These are phyloP conservation scores for Byssoonygena ceratinophila DNA, from an alignment of 2,329 filamentous ascomycete species.

Conservation along the genomic window DNA sequence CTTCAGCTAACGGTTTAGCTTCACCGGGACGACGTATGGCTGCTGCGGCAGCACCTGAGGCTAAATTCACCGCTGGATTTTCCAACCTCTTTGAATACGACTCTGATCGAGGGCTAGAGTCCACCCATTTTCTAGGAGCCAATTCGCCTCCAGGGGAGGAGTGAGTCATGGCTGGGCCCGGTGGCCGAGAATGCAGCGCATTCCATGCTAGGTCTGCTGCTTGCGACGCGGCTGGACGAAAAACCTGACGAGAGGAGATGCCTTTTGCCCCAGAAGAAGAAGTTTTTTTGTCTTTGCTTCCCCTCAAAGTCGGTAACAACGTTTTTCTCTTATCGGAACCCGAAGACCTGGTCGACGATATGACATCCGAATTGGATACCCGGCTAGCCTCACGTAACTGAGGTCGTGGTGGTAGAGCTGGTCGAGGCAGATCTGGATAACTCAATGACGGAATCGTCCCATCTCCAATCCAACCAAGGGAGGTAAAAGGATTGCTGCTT, in stretches of 20 bases:
- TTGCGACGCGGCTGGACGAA: slow-evolving; percentile 40
- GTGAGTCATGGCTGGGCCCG: slow-evolving; percentile 17
- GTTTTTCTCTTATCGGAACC: slow-evolving; percentile 12
- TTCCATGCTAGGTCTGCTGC: slow-evolving; percentile 55
- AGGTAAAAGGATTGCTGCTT: not conserved
- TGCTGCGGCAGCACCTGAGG: slow-evolving; percentile 15
- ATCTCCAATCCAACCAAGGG: slow-evolving; percentile 59
- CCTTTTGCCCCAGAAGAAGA: slow-evolving; percentile 23
- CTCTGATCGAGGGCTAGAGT: slow-evolving; percentile 16
- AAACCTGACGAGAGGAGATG: slow-evolving; percentile 4
- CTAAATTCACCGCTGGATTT: slow-evolving; percentile 2
- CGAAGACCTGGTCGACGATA: not conserved
- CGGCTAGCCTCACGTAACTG: not conserved
- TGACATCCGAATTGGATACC: not conserved
- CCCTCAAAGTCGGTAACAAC: slow-evolving; percentile 13
- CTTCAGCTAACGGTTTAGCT: slow-evolving; percentile 7
- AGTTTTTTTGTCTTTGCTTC: slow-evolving; percentile 12
- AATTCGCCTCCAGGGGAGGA: slow-evolving; percentile 15
- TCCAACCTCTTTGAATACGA: not conserved
- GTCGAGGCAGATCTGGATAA: slow-evolving; percentile 69
- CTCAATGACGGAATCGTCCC: slow-evolving; percentile 71
- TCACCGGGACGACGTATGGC: slow-evolving; percentile 11
- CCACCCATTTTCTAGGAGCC: slow-evolving; percentile 19
- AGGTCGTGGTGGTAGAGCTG: slow-evolving; percentile 40
- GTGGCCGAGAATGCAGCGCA: slow-evolving; percentile 10